Base-by-base conservation (phyloP, 345 rosid species). In the Microcos paniculata region DNA sequence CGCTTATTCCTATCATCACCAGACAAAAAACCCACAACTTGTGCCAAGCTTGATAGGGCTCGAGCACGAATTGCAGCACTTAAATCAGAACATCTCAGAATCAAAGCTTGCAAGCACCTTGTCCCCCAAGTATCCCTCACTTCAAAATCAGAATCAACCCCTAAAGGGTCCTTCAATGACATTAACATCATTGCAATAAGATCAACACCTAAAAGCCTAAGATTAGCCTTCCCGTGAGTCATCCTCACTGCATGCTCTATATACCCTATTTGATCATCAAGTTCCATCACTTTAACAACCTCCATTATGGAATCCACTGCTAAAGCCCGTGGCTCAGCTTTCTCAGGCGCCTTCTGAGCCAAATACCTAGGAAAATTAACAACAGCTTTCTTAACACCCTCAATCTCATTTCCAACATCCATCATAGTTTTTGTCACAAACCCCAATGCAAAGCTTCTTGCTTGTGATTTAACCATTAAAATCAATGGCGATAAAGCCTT, bases 221-320 rank as follows among this genome's bases (percentile, higher is more conserved):
- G 81, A 82, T 77, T 91, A 65, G 86, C 81, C 82, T 86, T 93
- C 62, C 98, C 97, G 80, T 82, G 86, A 28, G 86, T 75, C 96
- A 95, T 84, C 87, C 84, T 93, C 76, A 91, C 76, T 12, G 82
- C 87, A 80, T 90, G 93, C 8, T 80, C 84, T 16, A 73, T 86
- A 80, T 88, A 90, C 15, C 59, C 90, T 18, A 80, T 71, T 77
- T 87, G 98, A 49, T 85, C 90, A 46, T 78, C 81, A 11, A 73
- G 62, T 64, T 87, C 91, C 92, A 93, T 82, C 6, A 79, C 84
- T 77, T 72, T 85, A 38, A 93, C 89, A 57, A 95, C 84, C 82
- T 91, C 96, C 78, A 90, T 53, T 65, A 91, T 87, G 4, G 96
- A 90, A 73, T 91, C 99, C 82, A 90, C 98, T 0, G 94, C 98